phyloP scores from a whole-genome alignment of 1,139 yeast species.

The Entelexis sorbosivorans region DNA sequence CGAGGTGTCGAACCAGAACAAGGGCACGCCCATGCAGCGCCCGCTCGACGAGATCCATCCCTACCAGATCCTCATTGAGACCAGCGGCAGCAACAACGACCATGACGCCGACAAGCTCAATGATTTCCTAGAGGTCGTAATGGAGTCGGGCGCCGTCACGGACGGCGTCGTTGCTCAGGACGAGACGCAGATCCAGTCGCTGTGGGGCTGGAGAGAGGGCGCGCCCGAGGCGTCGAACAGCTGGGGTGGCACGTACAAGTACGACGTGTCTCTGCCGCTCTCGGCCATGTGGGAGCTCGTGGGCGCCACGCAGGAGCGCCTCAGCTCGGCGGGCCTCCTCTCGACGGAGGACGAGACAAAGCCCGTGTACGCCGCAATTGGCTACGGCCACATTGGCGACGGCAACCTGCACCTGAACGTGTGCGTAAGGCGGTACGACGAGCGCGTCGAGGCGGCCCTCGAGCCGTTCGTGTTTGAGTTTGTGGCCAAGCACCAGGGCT shows the following conservation, averaged over 20 bases:
- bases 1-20: conserved; percentile 26
- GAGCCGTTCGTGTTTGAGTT: conserved; percentile 94
- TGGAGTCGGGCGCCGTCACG: conserved; percentile 71
- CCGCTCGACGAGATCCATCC: conserved; percentile 76
- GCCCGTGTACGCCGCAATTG: conserved; percentile 81
- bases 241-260: conserved; percentile 91
- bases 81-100: conserved; percentile 83
- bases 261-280: conserved; percentile 85
- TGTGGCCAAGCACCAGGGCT: conserved; percentile 66
- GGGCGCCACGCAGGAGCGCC: conserved; percentile 52
- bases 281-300: conserved; percentile 69
- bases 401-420: conserved; percentile 90
- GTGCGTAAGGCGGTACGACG: conserved; percentile 71
- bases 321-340: conserved; percentile 47
- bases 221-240: conserved; percentile 80
- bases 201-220: conserved; percentile 94
- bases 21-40: conserved; percentile 35
- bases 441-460: conserved; percentile 60
- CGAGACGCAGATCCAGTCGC: conserved; percentile 66
- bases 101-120: conserved; percentile 46
- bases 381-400: conserved; percentile 95
- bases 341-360: conserved; percentile 49
- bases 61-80: conserved; percentile 82
- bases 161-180: conserved; percentile 97
- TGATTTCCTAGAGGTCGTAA: conserved; percentile 63